A percentile compares a stretch with the other conserved stretches of the same genome.
These are phyloP conservation scores for Fraxinus excelsior DNA, from an alignment of 257 asterid species.

Conservation along the genomic window DNA sequence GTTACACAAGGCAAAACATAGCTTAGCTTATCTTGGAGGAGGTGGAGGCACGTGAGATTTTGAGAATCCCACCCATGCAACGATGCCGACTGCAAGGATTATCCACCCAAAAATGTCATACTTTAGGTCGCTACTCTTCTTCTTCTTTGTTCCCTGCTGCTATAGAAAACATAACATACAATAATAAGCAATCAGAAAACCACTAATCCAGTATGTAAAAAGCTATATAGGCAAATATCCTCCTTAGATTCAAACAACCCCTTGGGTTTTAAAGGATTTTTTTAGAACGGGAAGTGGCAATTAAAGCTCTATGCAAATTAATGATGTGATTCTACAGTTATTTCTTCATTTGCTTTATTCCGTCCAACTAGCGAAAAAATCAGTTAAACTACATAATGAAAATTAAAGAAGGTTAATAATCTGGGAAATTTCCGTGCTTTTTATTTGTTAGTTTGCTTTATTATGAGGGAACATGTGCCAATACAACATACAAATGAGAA, in stretches of 20 bases:
- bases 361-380: not conserved
- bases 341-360: not conserved
- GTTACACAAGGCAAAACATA: conserved; percentile 2
- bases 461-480: not conserved
- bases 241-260: not conserved
- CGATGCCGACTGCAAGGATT: conserved; percentile 55
- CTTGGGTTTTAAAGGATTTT: not conserved
- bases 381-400: not conserved
- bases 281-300: not conserved
- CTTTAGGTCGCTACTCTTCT: conserved; percentile 48
- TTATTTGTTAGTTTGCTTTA: not conserved
- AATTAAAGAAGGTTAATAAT: not conserved
- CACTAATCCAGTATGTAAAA: not conserved
- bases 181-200: conserved; percentile 11
- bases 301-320: not conserved
- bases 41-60: conserved; percentile 58
- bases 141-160: conserved; percentile 51
- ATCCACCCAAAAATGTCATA: conserved; percentile 66
- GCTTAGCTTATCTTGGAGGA: conserved; percentile 38
- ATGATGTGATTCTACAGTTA: not conserved
- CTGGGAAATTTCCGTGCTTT: not conserved
- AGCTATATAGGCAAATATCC: not conserved
- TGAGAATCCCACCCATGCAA: conserved; percentile 59
- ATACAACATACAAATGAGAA: not conserved
- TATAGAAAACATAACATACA: conserved; percentile 14